phyloP scores from a whole-genome alignment of 371 early-diverging fungal species.

The Actinomortierella ambigua region DNA sequence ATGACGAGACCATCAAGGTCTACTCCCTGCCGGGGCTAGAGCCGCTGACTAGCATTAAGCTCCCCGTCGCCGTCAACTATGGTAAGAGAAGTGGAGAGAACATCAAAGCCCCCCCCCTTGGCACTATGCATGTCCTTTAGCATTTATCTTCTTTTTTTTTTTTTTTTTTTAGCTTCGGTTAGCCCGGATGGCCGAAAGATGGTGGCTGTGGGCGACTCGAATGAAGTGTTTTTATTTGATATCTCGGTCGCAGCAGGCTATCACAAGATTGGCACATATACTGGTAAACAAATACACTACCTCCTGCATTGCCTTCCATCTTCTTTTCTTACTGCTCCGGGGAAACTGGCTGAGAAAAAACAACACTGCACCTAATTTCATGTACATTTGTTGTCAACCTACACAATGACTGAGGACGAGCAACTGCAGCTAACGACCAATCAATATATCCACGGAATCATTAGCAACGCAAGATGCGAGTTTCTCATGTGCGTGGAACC shows the following conservation, averaged over 20 bases:
- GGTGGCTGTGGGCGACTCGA: constrained; percentile 88
- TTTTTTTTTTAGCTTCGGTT: constrained; percentile 61
- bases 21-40: constrained; percentile 76
- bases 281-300: constrained; percentile 50
- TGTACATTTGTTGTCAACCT: not conserved
- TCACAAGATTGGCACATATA: constrained; percentile 68
- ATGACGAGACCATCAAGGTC: constrained; percentile 92
- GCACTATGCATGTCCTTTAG: not conserved
- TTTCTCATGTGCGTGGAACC: constrained; percentile 86
- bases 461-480: constrained; percentile 57
- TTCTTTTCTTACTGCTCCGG: not conserved
- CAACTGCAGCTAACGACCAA: too few relatives aligned
- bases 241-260: constrained; percentile 67
- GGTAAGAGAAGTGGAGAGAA: constrained; percentile 52
- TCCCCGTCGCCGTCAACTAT: constrained; percentile 86
- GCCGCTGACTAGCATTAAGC: constrained; percentile 68
- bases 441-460: too few relatives aligned
- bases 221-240: constrained; percentile 81
- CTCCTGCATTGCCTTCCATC: not conserved
- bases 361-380: not conserved
- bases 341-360: not conserved
- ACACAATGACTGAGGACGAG: too few relatives aligned
- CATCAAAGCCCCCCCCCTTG: not conserved
- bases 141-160: not conserved
- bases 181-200: constrained; percentile 85